phyloP scores from a whole-genome alignment of 2,329 filamentous ascomycete species.

The Mycosphaerella sp. region DNA sequence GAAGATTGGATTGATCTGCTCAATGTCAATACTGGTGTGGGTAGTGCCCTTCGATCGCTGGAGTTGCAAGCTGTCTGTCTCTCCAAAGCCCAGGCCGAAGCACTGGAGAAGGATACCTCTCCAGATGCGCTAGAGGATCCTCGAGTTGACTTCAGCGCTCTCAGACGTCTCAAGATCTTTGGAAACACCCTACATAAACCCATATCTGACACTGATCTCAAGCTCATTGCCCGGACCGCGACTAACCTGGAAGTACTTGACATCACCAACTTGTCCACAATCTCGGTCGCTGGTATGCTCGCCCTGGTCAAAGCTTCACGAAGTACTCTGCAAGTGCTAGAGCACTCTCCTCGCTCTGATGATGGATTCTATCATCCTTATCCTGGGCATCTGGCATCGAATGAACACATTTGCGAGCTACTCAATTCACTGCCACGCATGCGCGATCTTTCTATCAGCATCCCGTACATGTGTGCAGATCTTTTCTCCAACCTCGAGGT shows the following conservation, averaged over 20 bases:
- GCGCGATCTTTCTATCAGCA: slow-evolving; percentile 44
- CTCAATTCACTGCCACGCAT: slow-evolving; percentile 44
- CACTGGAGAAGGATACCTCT: slow-evolving; percentile 36
- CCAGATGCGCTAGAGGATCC: slow-evolving; percentile 39
- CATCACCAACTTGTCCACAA: slow-evolving; percentile 48
- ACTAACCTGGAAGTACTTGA: slow-evolving; percentile 49
- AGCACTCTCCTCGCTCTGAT: slow-evolving; percentile 49
- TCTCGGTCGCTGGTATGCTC: slow-evolving; percentile 49
- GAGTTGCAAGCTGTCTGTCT: slow-evolving; percentile 49
- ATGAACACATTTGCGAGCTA: slow-evolving; percentile 46
- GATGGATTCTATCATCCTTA: slow-evolving; percentile 49
- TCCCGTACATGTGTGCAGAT: slow-evolving; percentile 44
- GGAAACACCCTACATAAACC: slow-evolving; percentile 50
- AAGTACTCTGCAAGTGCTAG: slow-evolving; percentile 45
- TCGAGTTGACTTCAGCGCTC: slow-evolving; percentile 44
- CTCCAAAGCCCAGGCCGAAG: slow-evolving; percentile 40
- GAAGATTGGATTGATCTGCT: slow-evolving; percentile 46
- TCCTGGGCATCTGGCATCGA: slow-evolving; percentile 39
- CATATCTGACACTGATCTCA: slow-evolving; percentile 46
- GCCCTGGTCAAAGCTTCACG: slow-evolving; percentile 47
- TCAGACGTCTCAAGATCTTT: slow-evolving; percentile 50
- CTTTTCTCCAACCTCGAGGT: slow-evolving; percentile 42
- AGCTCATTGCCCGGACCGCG: slow-evolving; percentile 47
- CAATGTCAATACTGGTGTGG: slow-evolving; percentile 35
- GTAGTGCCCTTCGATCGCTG: slow-evolving; percentile 44